These are phyloP conservation scores for Penicillium sumatraense DNA, from an alignment of 2,329 filamentous ascomycete genomes.

Conservation along the genomic window DNA sequence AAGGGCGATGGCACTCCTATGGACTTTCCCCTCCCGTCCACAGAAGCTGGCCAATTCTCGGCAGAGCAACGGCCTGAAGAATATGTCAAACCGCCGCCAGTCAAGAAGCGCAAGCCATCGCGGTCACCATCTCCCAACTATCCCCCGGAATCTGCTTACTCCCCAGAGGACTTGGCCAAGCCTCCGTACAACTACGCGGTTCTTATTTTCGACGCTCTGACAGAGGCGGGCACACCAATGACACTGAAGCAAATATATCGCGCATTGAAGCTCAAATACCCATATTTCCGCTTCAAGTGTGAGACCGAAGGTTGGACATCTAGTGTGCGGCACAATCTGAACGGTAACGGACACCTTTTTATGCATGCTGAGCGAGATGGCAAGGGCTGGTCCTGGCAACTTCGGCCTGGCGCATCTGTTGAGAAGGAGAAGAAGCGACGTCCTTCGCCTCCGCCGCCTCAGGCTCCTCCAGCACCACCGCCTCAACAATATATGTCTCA, in stretches of 20 bases:
- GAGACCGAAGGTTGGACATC: conserved; percentile 69
- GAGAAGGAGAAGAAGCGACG: conserved; percentile 62
- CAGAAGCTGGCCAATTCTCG: conserved; percentile 43
- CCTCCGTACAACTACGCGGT: conserved; percentile 67
- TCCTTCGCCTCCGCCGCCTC: conserved; percentile 45
- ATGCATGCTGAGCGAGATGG: conserved; percentile 64
- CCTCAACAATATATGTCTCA: conserved; percentile 42
- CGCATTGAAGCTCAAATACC: conserved; percentile 65
- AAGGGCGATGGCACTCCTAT: conserved; percentile 46
- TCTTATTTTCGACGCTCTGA: conserved; percentile 66
- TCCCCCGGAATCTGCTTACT: conserved; percentile 62
- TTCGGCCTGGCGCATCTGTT: conserved; percentile 63
- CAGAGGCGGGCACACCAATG: conserved; percentile 61
- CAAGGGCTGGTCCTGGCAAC: conserved; percentile 67
- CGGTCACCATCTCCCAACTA: conserved; percentile 67
- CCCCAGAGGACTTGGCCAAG: conserved; percentile 65
- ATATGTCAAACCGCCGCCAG: conserved; percentile 48
- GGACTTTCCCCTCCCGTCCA: conserved; percentile 49
- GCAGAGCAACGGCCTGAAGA: conserved; percentile 45
- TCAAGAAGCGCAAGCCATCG: conserved; percentile 58
- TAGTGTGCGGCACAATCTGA: conserved; percentile 68
- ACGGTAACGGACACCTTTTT: conserved; percentile 61
- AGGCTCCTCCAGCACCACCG: conserved; percentile 29
- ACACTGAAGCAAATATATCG: conserved; percentile 70
- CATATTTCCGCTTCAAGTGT: conserved; percentile 65